Evolutionary conservation across 192 early-diverging fungal genomes (phyloP).

Genomic region (Phlyctochytrium arcticum): DNA sequence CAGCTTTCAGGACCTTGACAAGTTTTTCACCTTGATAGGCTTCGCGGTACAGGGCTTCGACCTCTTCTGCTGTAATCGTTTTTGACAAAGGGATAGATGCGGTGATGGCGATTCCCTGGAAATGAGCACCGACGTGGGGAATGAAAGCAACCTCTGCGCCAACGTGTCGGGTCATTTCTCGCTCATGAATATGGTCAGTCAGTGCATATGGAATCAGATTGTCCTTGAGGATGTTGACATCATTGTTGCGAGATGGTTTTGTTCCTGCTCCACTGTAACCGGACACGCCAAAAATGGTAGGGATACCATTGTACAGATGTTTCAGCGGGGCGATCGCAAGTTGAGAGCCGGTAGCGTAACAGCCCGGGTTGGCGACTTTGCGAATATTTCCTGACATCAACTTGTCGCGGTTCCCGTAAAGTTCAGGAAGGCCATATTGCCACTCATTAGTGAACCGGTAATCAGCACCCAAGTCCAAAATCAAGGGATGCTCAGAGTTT

Average conservation of each 20-base stretch:
- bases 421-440: constrained; percentile 73
- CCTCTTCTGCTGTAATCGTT: constrained; percentile 65
- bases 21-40: constrained; percentile 76
- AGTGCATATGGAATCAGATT: constrained; percentile 91
- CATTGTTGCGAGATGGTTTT: constrained; percentile 94
- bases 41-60: constrained; percentile 66
- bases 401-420: constrained; percentile 60
- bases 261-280: constrained; percentile 99
- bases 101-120: constrained; percentile 92
- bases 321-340: constrained; percentile 79
- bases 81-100: constrained; percentile 79
- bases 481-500: background rate
- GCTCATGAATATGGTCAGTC: constrained; percentile 95
- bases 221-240: constrained; percentile 75
- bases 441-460: constrained; percentile 85
- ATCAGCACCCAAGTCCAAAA: constrained; percentile 86
- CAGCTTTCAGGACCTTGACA: constrained; percentile 68
- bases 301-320: constrained; percentile 35
- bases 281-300: constrained; percentile 90
- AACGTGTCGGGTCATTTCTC: constrained; percentile 77
- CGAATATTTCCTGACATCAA: constrained; percentile 44
- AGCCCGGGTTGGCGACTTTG: constrained; percentile 89
- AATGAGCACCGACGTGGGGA: constrained; percentile 86
- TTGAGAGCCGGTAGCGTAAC: constrained; percentile 98
- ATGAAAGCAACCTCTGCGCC: constrained; percentile 66